These are phyloP conservation scores for Chenopodium formosanum DNA, from an alignment of 148 eudicot species.

Conservation along the genomic window DNA sequence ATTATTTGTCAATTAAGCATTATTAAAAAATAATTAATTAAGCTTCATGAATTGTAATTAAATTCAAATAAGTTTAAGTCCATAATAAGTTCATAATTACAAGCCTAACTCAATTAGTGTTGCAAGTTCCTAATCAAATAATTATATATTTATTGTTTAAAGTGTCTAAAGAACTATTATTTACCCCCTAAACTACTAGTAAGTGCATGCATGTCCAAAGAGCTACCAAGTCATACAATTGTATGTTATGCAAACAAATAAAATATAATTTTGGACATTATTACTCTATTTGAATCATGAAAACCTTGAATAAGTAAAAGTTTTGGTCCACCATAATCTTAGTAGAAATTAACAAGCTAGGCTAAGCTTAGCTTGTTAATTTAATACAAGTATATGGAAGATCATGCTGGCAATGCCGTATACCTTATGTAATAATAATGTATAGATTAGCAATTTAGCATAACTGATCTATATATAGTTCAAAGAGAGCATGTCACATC, in stretches of 20 bases:
- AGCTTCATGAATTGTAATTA: too few relatives aligned
- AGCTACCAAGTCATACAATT: neutral
- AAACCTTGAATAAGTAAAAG: neutral
- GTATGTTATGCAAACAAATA: neutral
- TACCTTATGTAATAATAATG: neutral
- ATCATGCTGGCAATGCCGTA: conserved; percentile 3
- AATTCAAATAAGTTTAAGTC: too few relatives aligned
- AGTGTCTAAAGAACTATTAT: too few relatives aligned
- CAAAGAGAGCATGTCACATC: neutral
- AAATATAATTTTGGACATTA: too few relatives aligned
- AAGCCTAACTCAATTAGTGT: too few relatives aligned
- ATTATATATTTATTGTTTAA: too few relatives aligned
- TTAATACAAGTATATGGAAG: neutral
- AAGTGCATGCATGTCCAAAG: too few relatives aligned
- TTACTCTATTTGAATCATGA: neutral
- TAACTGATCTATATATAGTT: neutral
- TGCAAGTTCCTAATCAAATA: too few relatives aligned
- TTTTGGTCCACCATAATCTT: neutral
- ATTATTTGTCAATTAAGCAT: too few relatives aligned
- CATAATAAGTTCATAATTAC: too few relatives aligned
- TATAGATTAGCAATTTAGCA: neutral
- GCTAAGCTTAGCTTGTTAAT: neutral
- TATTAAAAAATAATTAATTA: too few relatives aligned
- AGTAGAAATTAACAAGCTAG: too few relatives aligned
- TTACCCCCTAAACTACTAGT: neutral